Base-by-base conservation (phyloP, 2,329 filamentous ascomycete species). In the Fonsecaea erecta region DNA sequence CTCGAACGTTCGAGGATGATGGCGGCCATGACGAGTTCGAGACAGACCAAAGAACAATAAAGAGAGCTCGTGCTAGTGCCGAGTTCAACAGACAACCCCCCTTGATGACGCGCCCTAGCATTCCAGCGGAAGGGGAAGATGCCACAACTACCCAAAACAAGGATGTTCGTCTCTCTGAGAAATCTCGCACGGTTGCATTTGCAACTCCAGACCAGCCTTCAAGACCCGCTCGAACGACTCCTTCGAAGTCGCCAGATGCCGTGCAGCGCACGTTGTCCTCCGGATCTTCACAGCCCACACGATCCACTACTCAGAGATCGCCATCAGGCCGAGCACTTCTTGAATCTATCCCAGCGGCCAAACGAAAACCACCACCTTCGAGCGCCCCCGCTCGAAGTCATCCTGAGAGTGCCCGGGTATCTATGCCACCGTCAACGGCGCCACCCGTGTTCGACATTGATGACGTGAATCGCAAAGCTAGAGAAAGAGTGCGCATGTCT, bases 1-100 rank as follows among this genome's bases (percentile, higher is more conserved):
- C 35, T 21, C 53, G 18, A 34, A 53, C 52, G 11, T 9, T 3
- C 9, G 35, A 60, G 21, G 56, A 62, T 12, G 54, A 54, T 32
- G 46, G 43, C 21, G 61, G 67, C n/a, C 61, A 65, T 11, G 60
- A 62, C 9, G 64, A 56, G 2, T 70, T 64, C 46, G 59, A 71
- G 55, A 52, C 51, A 16, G 68, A 71, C 34, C 52, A 30, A 34
- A 48, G 67, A 37, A 30, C 52, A n/a, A 28, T 46, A 18, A 65
- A 69, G 46, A 46, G 28, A 46, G 32, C 21, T 28, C 48, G 58
- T 9, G 9, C 37, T 6, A 51, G 26, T 61, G 48, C 9, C n/a
- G 58, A 54, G 18, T 14, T 6, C 8, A 11, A 9, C 16, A 28
- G 16, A 34, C 14, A 14, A 11, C 48, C 8, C n/a, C 1, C 12